Conservation (phyloP, 2,329 filamentous ascomycete species). For the Coleophoma crateriformis region DNA sequence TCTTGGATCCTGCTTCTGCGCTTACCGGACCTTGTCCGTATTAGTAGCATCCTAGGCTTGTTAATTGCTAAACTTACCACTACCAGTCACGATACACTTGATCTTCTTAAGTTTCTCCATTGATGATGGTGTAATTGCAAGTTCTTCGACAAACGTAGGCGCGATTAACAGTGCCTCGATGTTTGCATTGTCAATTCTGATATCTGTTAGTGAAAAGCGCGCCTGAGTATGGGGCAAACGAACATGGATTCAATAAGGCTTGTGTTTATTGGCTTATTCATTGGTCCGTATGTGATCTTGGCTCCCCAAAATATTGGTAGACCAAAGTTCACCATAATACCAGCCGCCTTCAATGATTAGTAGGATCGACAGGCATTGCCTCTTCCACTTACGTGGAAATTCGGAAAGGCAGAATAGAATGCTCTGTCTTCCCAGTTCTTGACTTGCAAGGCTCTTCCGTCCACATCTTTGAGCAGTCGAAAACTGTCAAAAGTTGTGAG, state of each 20-base stretch:
- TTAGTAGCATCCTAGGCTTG: no score
- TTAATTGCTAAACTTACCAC: background rate
- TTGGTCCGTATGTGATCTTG: no score
- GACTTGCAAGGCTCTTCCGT: background rate
- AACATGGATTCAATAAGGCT: no score
- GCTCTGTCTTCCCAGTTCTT: background rate
- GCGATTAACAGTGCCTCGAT: background rate
- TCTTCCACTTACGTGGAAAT: background rate
- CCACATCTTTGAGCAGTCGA: background rate
- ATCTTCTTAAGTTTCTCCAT: background rate
- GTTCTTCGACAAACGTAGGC: background rate
- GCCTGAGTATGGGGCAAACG: no score
- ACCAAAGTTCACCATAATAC: no score
- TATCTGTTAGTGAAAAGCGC: no score
- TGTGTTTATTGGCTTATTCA: no score
- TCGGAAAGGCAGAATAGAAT: background rate
- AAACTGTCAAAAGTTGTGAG: conserved; percentile 29
- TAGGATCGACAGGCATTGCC: no score
- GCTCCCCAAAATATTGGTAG: no score
- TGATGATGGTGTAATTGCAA: background rate
- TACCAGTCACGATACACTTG: background rate
- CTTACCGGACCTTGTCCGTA: no score
- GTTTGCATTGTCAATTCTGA: background rate
- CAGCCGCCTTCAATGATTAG: no score
- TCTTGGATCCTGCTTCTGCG: no score